A percentile compares a stretch with the other conserved stretches of the same genome.
Evolutionary conservation across 2,329 filamentous ascomycete species (phyloP).

Genomic region (Trichoderma guizhouense): DNA sequence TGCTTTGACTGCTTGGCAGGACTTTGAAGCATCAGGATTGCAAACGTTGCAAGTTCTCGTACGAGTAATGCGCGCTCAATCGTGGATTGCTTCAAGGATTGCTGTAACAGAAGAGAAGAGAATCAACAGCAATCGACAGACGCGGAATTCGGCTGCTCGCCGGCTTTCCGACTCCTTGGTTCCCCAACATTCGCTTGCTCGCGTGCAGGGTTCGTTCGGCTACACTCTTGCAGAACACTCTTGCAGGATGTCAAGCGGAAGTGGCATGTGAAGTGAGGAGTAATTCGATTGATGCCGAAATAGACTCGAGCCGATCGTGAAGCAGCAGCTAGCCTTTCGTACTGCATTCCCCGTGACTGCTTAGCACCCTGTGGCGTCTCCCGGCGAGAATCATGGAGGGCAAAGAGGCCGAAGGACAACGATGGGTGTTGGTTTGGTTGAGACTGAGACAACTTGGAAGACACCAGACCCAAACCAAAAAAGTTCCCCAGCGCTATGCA

Average conservation of each 20-base stretch:
- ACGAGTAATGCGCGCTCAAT: neutral
- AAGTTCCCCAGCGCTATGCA: neutral
- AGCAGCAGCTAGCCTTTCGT: neutral
- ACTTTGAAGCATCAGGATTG: neutral
- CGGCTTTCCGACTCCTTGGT: neutral
- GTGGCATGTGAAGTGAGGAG: neutral
- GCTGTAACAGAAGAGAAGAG: neutral
- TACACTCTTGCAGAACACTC: neutral
- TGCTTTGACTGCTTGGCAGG: no score
- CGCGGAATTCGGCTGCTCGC: neutral
- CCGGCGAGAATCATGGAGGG: neutral
- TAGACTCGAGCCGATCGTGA: neutral
- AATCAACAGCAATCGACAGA: neutral
- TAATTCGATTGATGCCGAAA: neutral
- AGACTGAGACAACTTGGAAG: neutral
- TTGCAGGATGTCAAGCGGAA: neutral
- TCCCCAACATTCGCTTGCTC: slow-evolving; percentile 3
- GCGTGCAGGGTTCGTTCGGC: neutral
- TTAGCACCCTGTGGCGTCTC: neutral
- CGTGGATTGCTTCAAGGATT: neutral
- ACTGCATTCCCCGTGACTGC: neutral
- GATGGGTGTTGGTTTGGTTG: neutral
- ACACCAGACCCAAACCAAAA: neutral
- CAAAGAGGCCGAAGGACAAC: neutral
- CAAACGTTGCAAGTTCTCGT: neutral